Percentiles rank a stretch among this genome's conserved stretches.
These are phyloP conservation scores for Trichoderma cornu-damae DNA, from an alignment of 2,329 filamentous ascomycete species.

Conservation along the genomic window DNA sequence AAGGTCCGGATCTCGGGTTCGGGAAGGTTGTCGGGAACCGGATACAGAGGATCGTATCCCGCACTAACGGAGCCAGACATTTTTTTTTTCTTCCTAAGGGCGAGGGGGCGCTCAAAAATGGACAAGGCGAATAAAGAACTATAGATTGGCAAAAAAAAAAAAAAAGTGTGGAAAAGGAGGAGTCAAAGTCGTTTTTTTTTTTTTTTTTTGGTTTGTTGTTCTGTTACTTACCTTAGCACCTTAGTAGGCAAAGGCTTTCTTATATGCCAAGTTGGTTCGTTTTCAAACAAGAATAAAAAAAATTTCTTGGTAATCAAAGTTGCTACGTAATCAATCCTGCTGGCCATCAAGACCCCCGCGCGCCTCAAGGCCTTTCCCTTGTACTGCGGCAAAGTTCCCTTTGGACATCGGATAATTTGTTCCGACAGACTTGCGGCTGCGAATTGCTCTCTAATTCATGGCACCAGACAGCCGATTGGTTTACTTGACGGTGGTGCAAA, in stretches of 20 bases:
- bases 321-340: no score
- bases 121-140: no score
- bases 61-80: slow-evolving; percentile 24
- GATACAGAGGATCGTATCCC: slow-evolving; percentile 32
- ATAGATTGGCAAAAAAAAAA: not conserved
- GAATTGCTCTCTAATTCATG: not conserved
- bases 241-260: no score
- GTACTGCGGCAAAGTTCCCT: not conserved
- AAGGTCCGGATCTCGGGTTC: slow-evolving; percentile 35
- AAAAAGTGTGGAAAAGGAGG: not conserved
- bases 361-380: not conserved
- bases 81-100: not conserved
- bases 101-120: no score
- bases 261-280: no score
- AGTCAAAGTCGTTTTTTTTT: no score
- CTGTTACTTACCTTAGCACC: no score
- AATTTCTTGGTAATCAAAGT: no score
- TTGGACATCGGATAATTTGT: not conserved
- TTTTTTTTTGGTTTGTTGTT: no score
- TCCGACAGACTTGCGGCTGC: not conserved
- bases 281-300: no score
- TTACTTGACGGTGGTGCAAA: not conserved
- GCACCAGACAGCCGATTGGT: not conserved
- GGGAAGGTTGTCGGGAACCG: slow-evolving; percentile 28
- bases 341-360: not conserved